Evolutionary conservation across 768 basidiomycete genomes (phyloP).

Genomic region (Pulveroboletus sp.): DNA sequence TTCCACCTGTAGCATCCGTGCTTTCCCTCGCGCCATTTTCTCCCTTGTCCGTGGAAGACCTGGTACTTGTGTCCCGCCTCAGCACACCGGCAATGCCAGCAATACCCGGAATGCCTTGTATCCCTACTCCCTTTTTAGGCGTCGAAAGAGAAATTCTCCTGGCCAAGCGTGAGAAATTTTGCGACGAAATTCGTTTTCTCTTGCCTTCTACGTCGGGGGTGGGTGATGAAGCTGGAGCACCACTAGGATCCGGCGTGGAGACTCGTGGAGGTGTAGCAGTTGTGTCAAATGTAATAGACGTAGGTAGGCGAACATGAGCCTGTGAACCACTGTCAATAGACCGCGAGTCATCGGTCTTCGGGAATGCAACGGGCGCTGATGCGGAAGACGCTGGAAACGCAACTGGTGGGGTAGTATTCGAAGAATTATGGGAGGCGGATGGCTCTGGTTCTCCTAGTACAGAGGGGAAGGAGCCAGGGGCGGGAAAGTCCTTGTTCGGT

Average conservation of each 20-base stretch:
- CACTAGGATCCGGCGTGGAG: slow-evolving; percentile 64
- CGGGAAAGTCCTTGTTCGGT: slow-evolving; percentile 23
- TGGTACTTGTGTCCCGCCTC: slow-evolving; percentile 31
- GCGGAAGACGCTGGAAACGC: slow-evolving; percentile 35
- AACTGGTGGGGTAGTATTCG: slow-evolving; percentile 22
- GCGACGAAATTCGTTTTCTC: slow-evolving; percentile 75
- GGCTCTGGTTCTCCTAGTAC: slow-evolving; percentile 13
- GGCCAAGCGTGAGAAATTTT: slow-evolving; percentile 81
- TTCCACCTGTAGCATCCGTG: slow-evolving; percentile 15
- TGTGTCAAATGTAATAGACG: slow-evolving; percentile 60
- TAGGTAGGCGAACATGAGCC: slow-evolving; percentile 23
- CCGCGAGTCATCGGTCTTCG: slow-evolving; percentile 35
- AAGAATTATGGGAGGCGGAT: slow-evolving; percentile 5
- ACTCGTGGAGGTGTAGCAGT: slow-evolving; percentile 55
- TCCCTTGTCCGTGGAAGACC: slow-evolving; percentile 38
- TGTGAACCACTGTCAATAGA: slow-evolving; percentile 26
- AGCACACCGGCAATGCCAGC: slow-evolving; percentile 28
- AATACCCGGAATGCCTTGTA: slow-evolving; percentile 36
- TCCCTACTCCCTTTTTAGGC: slow-evolving; percentile 49
- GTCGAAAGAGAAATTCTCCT: slow-evolving; percentile 64
- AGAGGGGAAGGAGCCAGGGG: slow-evolving; percentile 32
- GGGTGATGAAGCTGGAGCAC: slow-evolving; percentile 55
- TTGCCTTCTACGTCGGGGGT: slow-evolving; percentile 70
- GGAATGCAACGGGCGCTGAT: slow-evolving; percentile 37
- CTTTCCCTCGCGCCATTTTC: slow-evolving; percentile 18